Conservation (phyloP, 148 eudicot genomes). For the Agrostemma githago region DNA sequence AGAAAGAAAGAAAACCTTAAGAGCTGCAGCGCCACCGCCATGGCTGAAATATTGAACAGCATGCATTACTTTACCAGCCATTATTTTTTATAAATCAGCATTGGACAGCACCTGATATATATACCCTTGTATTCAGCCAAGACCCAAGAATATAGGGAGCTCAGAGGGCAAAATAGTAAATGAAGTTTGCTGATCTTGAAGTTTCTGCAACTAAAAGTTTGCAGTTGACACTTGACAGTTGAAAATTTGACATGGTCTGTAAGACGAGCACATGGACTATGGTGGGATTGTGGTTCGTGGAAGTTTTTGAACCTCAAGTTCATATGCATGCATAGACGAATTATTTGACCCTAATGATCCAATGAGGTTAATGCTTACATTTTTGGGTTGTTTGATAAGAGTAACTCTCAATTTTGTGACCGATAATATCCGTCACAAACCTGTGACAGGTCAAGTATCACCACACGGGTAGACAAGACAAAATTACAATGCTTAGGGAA, state of each 20-base stretch:
- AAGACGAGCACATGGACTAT: neutral
- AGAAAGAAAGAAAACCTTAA: constrained; percentile 32
- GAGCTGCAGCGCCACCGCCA: constrained; percentile 45
- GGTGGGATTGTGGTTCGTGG: neutral
- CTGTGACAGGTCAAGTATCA: no score
- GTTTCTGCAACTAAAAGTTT: neutral
- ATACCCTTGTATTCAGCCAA: neutral
- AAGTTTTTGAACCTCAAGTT: constrained; percentile 6
- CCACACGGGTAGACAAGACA: no score
- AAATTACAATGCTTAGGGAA: no score
- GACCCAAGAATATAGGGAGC: neutral
- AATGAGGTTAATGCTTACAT: neutral
- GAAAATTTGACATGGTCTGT: neutral
- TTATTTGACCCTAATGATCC: neutral
- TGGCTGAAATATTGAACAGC: constrained; percentile 44
- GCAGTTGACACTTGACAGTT: constrained; percentile 7
- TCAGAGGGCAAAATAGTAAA: constrained; percentile 7
- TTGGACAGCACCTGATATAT: neutral
- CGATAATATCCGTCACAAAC: no score
- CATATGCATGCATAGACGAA: neutral
- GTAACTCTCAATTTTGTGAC: no score
- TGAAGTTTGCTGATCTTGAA: neutral
- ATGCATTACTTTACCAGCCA: constrained; percentile 42
- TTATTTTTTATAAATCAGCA: neutral
- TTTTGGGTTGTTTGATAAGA: neutral